Evolutionary conservation across 2,329 filamentous ascomycete species (phyloP).

Genomic region (Corynespora cassiicola): DNA sequence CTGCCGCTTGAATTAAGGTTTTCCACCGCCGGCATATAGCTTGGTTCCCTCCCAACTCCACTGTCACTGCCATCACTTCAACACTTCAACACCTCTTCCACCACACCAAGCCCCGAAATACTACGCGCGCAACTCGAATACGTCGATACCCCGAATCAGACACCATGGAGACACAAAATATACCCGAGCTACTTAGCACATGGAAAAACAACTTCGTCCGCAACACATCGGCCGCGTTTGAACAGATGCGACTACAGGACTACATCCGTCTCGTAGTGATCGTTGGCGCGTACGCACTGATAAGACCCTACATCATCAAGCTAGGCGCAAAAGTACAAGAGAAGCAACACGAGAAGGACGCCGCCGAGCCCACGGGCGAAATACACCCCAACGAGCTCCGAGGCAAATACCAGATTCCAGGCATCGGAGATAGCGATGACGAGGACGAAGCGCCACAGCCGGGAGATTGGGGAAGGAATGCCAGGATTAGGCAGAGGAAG

Average conservation of each 20-base stretch:
- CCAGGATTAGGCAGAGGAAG: constrained; percentile 71
- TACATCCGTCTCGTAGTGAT: constrained; percentile 74
- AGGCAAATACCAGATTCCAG: constrained; percentile 58
- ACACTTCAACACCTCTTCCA: too few species aligned
- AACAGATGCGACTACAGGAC: constrained; percentile 51
- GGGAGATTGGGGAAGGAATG: constrained; percentile 72
- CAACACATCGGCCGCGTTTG: constrained; percentile 53
- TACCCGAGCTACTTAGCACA: constrained; percentile 28
- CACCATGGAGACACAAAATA: constrained; percentile 17
- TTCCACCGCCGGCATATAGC: too few species aligned
- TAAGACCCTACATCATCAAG: constrained; percentile 75
- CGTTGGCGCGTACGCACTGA: constrained; percentile 74
- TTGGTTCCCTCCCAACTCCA: too few species aligned
- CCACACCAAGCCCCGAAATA: too few species aligned
- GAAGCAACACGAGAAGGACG: constrained; percentile 64
- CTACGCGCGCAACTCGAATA: too few species aligned
- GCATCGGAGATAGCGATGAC: constrained; percentile 57
- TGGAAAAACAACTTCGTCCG: constrained; percentile 45
- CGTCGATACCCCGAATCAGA: too few species aligned
- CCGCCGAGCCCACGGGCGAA: constrained; percentile 47
- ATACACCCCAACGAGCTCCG: constrained; percentile 42
- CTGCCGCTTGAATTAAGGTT: too few species aligned
- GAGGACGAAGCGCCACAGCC: constrained; percentile 51
- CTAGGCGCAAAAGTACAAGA: constrained; percentile 69
- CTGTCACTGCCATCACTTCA: too few species aligned